phyloP scores from a whole-genome alignment of 495 filamentous ascomycete genomes.

The Penicillium soppii region DNA sequence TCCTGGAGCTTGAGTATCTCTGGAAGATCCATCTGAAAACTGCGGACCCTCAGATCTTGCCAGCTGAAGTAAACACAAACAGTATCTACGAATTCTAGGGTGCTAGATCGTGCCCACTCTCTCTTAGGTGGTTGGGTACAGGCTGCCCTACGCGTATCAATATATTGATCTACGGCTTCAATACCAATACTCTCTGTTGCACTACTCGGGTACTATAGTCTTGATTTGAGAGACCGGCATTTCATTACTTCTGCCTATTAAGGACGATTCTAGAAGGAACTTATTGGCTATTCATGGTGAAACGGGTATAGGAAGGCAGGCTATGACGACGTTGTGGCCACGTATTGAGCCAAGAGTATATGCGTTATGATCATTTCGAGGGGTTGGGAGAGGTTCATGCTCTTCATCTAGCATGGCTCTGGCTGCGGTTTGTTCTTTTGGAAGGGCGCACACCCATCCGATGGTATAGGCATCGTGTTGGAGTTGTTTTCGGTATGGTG shows the following conservation, averaged over 20 bases:
- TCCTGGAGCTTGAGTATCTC: neutral
- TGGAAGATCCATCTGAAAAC: neutral
- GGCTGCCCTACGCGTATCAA: neutral
- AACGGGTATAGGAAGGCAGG: constrained; percentile 9
- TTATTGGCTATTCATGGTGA: neutral
- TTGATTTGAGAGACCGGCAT: neutral
- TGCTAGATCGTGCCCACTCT: neutral
- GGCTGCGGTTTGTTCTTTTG: constrained; percentile 22
- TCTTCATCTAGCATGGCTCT: constrained; percentile 20
- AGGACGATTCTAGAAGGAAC: neutral
- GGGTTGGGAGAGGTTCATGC: constrained; percentile 4
- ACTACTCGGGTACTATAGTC: neutral
- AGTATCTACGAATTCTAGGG: neutral
- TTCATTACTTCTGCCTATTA: neutral
- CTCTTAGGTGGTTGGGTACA: neutral
- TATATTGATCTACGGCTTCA: neutral
- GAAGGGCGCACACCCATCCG: constrained; percentile 27
- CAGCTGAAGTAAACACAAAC: neutral
- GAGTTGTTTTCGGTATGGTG: too few species aligned
- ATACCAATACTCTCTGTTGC: too few species aligned
- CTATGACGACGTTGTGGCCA: constrained; percentile 45
- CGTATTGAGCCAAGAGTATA: constrained; percentile 30
- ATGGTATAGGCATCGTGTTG: constrained; percentile 20
- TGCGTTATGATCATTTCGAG: constrained; percentile 23
- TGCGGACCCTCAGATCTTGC: neutral